Evolutionary conservation across 148 eudicot species (phyloP).

Genomic region (Beta vulgaris): DNA sequence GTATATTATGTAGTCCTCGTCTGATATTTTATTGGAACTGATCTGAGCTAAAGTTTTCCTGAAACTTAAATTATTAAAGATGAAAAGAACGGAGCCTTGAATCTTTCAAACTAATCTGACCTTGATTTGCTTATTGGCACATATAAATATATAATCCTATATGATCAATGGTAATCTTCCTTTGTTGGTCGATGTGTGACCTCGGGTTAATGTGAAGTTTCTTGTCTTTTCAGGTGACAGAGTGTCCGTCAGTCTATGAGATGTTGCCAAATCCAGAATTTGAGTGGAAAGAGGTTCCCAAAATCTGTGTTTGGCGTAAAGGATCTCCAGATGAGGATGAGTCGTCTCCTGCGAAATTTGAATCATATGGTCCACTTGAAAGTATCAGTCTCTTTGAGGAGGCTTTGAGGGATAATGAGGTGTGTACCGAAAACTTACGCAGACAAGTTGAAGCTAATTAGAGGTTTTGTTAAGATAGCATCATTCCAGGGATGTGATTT

Average conservation of each 20-base stretch:
- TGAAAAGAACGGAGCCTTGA: too few species aligned
- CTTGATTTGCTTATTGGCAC: neutral
- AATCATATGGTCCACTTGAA: constrained; percentile 59
- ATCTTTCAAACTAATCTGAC: neutral
- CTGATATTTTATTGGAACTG: too few species aligned
- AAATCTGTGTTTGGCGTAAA: constrained; percentile 72
- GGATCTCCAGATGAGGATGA: constrained; percentile 45
- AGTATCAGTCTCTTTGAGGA: constrained; percentile 58
- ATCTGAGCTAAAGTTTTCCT: too few species aligned
- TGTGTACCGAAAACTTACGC: constrained; percentile 25
- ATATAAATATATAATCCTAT: neutral
- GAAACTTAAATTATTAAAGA: too few species aligned
- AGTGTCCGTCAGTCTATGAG: constrained; percentile 94
- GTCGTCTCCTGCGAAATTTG: constrained; percentile 41
- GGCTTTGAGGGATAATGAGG: constrained; percentile 87
- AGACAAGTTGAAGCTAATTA: neutral
- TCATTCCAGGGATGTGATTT: neutral
- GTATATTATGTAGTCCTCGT: too few species aligned
- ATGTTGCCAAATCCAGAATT: constrained; percentile 83
- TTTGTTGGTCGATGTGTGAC: neutral
- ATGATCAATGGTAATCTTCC: neutral
- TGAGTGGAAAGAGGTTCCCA: constrained; percentile 72
- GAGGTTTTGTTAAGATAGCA: neutral
- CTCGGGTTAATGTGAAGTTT: neutral
- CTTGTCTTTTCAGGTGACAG: constrained; percentile 55